These are phyloP conservation scores for Yamadazyma nakazawae DNA, from an alignment of 805 yeast species.

Conservation along the genomic window DNA sequence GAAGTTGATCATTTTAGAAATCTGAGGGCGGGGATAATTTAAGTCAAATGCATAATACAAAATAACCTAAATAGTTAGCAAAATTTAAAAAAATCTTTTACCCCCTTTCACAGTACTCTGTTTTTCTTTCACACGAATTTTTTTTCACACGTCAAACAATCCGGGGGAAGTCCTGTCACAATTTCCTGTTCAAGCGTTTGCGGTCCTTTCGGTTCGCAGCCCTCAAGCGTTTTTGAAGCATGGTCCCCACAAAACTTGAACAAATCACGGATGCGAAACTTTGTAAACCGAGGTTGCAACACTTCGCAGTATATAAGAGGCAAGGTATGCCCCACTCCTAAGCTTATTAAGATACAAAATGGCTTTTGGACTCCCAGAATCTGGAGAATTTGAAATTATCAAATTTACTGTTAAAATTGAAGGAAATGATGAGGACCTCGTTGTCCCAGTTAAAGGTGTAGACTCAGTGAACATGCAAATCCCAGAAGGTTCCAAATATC, in stretches of 20 bases:
- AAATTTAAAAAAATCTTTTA: not conserved
- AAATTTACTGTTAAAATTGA: constrained; percentile 29
- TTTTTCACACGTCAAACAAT: not conserved
- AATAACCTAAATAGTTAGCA: too few species aligned
- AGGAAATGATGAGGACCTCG: constrained; percentile 23
- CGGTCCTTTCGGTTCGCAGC: not conserved
- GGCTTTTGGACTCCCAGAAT: constrained; percentile 11
- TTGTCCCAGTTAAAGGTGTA: constrained; percentile 28
- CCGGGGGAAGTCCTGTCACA: too few species aligned
- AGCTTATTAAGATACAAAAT: not conserved
- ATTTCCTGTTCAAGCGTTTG: not conserved
- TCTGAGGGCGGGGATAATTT: not conserved
- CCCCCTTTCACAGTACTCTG: not conserved
- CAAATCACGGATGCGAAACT: not conserved
- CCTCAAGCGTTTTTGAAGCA: not conserved
- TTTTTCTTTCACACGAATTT: too few species aligned
- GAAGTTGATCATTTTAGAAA: constrained; percentile 31
- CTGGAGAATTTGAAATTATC: constrained; percentile 27
- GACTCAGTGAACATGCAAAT: constrained; percentile 24
- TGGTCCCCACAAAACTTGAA: not conserved
- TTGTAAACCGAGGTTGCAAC: constrained; percentile 1
- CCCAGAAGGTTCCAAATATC: constrained; percentile 37
- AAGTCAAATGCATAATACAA: not conserved
- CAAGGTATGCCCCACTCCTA: too few species aligned
- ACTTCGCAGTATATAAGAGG: too few species aligned